Base-by-base conservation (phyloP, 306 rosid genomes). In the Cyamopsis tetragonoloba region DNA sequence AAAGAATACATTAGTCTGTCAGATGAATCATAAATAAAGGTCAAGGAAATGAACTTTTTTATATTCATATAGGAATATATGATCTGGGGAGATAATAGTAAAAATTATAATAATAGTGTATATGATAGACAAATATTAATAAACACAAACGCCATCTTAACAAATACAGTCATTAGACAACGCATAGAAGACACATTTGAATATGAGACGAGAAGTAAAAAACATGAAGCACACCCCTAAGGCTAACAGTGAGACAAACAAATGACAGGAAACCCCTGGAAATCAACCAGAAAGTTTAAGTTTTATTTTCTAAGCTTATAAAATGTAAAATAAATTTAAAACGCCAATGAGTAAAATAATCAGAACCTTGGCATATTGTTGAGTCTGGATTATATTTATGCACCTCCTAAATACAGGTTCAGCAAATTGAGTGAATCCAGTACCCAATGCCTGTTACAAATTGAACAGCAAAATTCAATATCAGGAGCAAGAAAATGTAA, bases 361-460 rank as follows among this genome's bases (percentile, higher is more conserved):
- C 57, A 18, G 43, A 50, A 95, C 99, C 99, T 91, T 95, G 2
- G 99, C 96, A 70, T 85, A 74, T 71, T 80, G 95, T 79, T 95
- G 99, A 58, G 83, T 79, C 84, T 91, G 97, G 55, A 95, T 86
- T 83, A 95, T 95, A 83, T 66, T 85, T 79, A 91, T 88, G 83
- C 99, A 95, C 81, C 99, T 91, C 90, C 83, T 91, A 77, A 83
- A 95, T 68, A 95, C 99, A 31, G 99, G 97, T 76, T 85, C 95
- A 22, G 99, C 89, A 50, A 91, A 95, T 74, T 79, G 95, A 65
- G 99, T 47, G 76, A 95, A 95, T 78, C 97, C 99, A 0, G 87
- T 64, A 42, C 99, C 97, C 85, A 95, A 57, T 35, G 97, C 99
- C 99, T 95, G 87, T 56, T 73, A 66, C 48, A 78, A 81, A 66